These are phyloP conservation scores for Gilbertella persicaria DNA, from an alignment of 371 early-diverging fungal species.

Conservation along the genomic window DNA sequence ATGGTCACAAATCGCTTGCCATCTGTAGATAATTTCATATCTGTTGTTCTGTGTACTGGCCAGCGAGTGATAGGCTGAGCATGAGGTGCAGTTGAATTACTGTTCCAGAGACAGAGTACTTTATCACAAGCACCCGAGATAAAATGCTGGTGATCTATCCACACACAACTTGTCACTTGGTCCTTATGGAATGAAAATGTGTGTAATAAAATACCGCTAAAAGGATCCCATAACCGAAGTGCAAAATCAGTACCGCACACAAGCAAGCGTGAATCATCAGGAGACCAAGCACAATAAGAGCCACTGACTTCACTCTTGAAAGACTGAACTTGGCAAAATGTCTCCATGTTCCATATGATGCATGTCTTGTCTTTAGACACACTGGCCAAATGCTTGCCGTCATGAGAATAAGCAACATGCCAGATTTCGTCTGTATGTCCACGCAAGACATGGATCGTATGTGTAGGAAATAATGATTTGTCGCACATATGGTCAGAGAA, in stretches of 20 bases:
- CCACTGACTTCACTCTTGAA: conserved; percentile 63
- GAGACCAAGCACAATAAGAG: conserved; percentile 90
- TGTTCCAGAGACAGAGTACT: conserved; percentile 73
- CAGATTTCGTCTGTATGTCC: conserved; percentile 95
- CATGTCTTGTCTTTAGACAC: conserved; percentile 86
- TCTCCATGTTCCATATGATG: conserved; percentile 85
- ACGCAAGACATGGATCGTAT: conserved; percentile 62
- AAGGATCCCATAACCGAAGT: conserved; percentile 81
- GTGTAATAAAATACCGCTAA: conserved; percentile 55
- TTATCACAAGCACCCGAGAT: conserved; percentile 83
- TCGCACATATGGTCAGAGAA: conserved; percentile 79
- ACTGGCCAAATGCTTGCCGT: conserved; percentile 86
- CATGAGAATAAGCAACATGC: conserved; percentile 89
- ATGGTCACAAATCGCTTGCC: conserved; percentile 77
- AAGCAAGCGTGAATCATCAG: conserved; percentile 74
- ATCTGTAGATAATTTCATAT: conserved; percentile 77
- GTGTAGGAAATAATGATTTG: conserved; percentile 54
- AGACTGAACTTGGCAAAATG: conserved; percentile 36
- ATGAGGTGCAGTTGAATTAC: background rate
- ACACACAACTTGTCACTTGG: conserved; percentile 79
- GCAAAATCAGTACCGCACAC: conserved; percentile 81
- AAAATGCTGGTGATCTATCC: conserved; percentile 77
- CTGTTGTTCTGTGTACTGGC: conserved; percentile 76
- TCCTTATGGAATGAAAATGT: conserved; percentile 68
- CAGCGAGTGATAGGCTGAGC: conserved; percentile 65